Evolutionary conservation across 164 flowering plant species (phyloP).

Genomic region (Brasenia schreberi): DNA sequence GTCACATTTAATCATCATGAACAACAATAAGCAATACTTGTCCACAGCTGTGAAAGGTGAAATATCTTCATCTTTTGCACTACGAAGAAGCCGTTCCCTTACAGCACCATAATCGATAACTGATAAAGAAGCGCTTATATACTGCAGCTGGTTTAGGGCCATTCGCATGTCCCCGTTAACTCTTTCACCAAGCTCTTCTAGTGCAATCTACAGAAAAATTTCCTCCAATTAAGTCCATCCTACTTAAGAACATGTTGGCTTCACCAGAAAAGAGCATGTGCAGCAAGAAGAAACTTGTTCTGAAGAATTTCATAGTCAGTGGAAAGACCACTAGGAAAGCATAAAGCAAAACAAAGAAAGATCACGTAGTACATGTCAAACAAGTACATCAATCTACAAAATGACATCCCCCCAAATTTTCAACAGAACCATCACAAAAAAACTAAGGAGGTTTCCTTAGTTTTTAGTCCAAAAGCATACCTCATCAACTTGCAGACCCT

Average conservation of each 20-base stretch:
- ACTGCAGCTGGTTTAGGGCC: constrained; percentile 90
- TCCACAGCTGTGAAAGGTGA: constrained; percentile 98
- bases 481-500: constrained; percentile 83
- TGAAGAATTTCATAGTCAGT: too few relatives aligned
- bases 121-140: constrained; percentile 87
- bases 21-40: constrained; percentile 38
- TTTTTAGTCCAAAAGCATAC: constrained; percentile 20
- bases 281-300: too few relatives aligned
- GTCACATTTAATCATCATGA: background rate
- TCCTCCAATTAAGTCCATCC: background rate
- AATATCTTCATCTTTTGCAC: constrained; percentile 93
- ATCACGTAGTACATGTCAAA: too few relatives aligned
- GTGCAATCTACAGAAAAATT: constrained; percentile 51
- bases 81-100: constrained; percentile 71
- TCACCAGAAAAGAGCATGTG: background rate
- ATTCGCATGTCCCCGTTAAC: constrained; percentile 95
- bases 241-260: background rate
- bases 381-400: background rate
- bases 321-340: too few relatives aligned
- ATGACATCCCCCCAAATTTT: background rate
- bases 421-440: too few relatives aligned
- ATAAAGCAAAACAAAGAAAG: too few relatives aligned
- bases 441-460: background rate
- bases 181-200: constrained; percentile 93
- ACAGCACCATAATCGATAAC: constrained; percentile 80